Conservation (phyloP, 1,284 basidiomycete genomes). For the Cutaneotrichosporon cavernicola region DNA sequence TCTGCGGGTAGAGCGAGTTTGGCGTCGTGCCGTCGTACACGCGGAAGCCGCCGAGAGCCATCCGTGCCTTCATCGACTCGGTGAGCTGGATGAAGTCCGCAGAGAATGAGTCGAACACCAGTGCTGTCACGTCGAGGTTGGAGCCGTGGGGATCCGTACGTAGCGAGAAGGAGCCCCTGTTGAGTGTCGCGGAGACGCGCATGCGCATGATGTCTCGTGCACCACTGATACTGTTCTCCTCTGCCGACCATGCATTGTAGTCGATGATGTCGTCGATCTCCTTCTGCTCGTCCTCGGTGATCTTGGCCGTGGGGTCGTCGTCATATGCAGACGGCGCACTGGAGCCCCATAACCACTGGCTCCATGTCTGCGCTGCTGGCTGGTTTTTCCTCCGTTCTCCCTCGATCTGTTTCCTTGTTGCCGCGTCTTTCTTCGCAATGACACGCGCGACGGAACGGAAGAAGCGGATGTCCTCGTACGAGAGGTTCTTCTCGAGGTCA, state of each 20-base stretch:
- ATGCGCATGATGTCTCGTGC: conserved; percentile 81
- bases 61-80: conserved; percentile 77
- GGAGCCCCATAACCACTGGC: conserved; percentile 77
- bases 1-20: conserved; percentile 81
- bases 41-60: conserved; percentile 83
- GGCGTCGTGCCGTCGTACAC: conserved; percentile 89
- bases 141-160: conserved; percentile 66
- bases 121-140: conserved; percentile 72
- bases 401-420: conserved; percentile 66
- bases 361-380: conserved; percentile 66
- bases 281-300: conserved; percentile 85
- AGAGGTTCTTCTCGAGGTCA: conserved; percentile 74
- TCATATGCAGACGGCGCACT: conserved; percentile 46
- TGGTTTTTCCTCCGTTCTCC: conserved; percentile 60
- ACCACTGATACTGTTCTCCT: conserved; percentile 61
- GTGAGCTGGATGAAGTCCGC: conserved; percentile 82
- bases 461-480: conserved; percentile 95
- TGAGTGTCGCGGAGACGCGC: conserved; percentile 72
- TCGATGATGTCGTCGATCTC: conserved; percentile 93
- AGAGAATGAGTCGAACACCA: conserved; percentile 85
- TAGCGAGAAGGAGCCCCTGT: conserved; percentile 82
- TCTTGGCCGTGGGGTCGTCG: conserved; percentile 23
- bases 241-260: conserved; percentile 77
- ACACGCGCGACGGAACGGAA: conserved; percentile 95
- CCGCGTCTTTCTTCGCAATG: conserved; percentile 80